Conservation (phyloP, 805 yeast genomes). For the Saccharomycopsis guyanensis region DNA sequence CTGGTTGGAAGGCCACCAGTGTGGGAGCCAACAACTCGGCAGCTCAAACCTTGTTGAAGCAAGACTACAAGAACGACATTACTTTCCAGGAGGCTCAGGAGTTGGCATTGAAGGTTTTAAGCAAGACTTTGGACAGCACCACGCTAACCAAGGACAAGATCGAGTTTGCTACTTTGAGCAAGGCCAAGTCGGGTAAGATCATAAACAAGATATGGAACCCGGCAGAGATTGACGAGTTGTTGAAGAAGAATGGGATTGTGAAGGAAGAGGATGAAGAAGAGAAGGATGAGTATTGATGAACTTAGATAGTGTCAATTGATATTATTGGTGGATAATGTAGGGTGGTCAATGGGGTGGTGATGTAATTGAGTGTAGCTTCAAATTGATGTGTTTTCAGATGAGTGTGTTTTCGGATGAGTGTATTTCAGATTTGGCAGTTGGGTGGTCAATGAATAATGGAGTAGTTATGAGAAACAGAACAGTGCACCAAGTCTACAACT, state of each 20-base stretch:
- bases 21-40: conserved; percentile 96
- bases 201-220: conserved; percentile 74
- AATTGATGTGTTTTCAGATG: no score
- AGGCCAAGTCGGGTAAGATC: conserved; percentile 42
- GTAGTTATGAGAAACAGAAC: no score
- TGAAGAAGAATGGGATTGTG: conserved; percentile 65
- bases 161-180: conserved; percentile 79
- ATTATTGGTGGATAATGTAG: no score
- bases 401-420: no score
- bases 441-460: no score
- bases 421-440: no score
- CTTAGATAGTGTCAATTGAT: background rate
- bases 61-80: conserved; percentile 84
- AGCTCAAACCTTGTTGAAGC: conserved; percentile 91
- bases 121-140: conserved; percentile 89
- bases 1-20: conserved; percentile 97
- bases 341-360: no score
- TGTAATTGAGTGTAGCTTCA: no score
- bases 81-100: conserved; percentile 69
- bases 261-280: conserved; percentile 44
- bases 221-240: conserved; percentile 62
- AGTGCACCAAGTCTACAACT: no score
- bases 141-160: conserved; percentile 81
- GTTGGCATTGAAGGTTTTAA: conserved; percentile 82
- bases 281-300: conserved; percentile 2